A percentile compares a stretch with the other conserved stretches of the same genome.
Evolutionary conservation across 306 rosid genomes (phyloP).

Genomic region (Cucumis sativus): DNA sequence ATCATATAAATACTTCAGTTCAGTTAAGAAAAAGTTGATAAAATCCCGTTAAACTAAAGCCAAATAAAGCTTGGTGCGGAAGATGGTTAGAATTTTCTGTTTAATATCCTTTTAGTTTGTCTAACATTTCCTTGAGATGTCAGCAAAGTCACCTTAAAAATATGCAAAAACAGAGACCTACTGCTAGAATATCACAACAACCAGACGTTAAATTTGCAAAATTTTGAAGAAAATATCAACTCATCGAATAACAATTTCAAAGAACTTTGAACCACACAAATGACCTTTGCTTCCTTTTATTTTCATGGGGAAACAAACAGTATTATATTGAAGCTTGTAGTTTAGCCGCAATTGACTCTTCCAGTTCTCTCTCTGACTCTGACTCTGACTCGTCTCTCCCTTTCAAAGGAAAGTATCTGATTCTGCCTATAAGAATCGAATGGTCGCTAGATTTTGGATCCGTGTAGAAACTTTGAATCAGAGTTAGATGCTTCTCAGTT

Average conservation of each 20-base stretch:
- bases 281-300: neutral
- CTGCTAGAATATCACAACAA: neutral
- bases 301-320: neutral
- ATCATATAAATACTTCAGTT: neutral
- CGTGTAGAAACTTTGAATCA: neutral
- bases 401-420: conserved; percentile 28
- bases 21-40: neutral
- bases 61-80: neutral
- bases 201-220: neutral
- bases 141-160: neutral
- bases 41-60: neutral
- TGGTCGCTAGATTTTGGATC: conserved; percentile 41
- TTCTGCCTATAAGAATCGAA: conserved; percentile 35
- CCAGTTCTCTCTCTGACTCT: neutral
- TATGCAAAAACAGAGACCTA: neutral
- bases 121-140: neutral
- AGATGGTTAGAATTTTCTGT: neutral
- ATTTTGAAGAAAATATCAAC: neutral
- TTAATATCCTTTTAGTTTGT: neutral
- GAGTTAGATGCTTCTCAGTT: conserved; percentile 6
- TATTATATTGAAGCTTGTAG: neutral
- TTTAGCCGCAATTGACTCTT: neutral
- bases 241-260: neutral
- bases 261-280: neutral
- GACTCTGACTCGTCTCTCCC: conserved; percentile 3